phyloP scores from a whole-genome alignment of 257 asterid species.

The Nyctanthes arbortristis region DNA sequence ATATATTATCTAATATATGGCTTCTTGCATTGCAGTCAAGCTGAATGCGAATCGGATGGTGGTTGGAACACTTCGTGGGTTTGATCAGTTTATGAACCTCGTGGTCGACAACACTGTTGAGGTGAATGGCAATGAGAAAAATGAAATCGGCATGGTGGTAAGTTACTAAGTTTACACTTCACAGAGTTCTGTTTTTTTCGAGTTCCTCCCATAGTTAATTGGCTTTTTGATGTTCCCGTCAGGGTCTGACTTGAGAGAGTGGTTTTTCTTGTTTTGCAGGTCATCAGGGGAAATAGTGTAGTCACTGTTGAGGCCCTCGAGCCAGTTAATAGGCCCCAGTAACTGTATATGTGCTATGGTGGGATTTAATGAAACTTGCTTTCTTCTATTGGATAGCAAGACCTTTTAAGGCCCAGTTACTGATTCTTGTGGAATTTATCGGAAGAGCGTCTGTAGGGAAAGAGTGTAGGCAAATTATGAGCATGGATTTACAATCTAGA shows the following conservation, averaged over 20 bases:
- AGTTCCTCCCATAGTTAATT: background rate
- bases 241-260: background rate
- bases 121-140: constrained; percentile 86
- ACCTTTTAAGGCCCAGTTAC: too few relatives aligned
- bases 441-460: too few relatives aligned
- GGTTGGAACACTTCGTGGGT: constrained; percentile 86
- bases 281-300: constrained; percentile 86
- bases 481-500: too few relatives aligned
- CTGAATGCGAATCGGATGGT: constrained; percentile 89
- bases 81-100: constrained; percentile 89
- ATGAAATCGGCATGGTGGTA: constrained; percentile 95
- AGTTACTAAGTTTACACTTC: too few relatives aligned
- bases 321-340: constrained; percentile 67
- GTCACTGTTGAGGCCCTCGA: constrained; percentile 94
- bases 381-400: too few relatives aligned
- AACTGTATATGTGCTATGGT: constrained; percentile 26
- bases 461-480: too few relatives aligned
- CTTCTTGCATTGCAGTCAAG: constrained; percentile 49
- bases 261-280: constrained; percentile 42
- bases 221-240: background rate
- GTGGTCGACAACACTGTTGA: constrained; percentile 85
- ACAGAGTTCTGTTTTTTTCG: background rate
- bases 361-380: constrained; percentile 5
- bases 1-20: background rate
- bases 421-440: too few relatives aligned